Evolutionary conservation across 2,329 filamentous ascomycete species (phyloP).

Genomic region (Beauveria australis): DNA sequence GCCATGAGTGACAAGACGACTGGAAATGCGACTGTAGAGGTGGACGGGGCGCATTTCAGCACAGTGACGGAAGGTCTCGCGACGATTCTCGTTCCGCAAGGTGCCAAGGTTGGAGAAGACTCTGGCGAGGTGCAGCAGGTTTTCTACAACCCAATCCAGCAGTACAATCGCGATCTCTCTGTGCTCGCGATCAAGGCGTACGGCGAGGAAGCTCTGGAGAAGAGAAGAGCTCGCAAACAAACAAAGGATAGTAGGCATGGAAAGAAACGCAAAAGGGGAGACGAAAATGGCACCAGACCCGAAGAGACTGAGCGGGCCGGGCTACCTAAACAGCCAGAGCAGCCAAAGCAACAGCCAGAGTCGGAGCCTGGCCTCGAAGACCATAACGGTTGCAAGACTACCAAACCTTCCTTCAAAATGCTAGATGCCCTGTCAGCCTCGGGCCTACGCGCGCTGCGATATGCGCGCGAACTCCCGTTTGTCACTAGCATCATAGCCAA

Average conservation of each 20-base stretch:
- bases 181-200: constrained; percentile 88
- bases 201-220: constrained; percentile 55
- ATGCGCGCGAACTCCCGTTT: constrained; percentile 84
- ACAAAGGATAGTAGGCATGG: constrained; percentile 29
- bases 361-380: constrained; percentile 7
- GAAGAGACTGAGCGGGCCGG: background rate
- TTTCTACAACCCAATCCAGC: constrained; percentile 98
- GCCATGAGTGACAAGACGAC: constrained; percentile 1
- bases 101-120: constrained; percentile 37
- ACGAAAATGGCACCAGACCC: constrained; percentile 20
- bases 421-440: constrained; percentile 93
- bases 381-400: constrained; percentile 20
- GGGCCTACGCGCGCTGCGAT: constrained; percentile 81
- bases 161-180: constrained; percentile 95
- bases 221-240: constrained; percentile 22
- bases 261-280: constrained; percentile 32
- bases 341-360: background rate
- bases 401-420: constrained; percentile 59
- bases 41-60: constrained; percentile 40
- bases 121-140: constrained; percentile 65
- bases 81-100: constrained; percentile 46
- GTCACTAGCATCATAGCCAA: constrained; percentile 79
- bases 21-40: constrained; percentile 19
- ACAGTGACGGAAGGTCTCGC: constrained; percentile 48
- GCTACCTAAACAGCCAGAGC: background rate